Evolutionary conservation across 208 protist species (phyloP).

Genomic region (Vickermania ingenoplastis): DNA sequence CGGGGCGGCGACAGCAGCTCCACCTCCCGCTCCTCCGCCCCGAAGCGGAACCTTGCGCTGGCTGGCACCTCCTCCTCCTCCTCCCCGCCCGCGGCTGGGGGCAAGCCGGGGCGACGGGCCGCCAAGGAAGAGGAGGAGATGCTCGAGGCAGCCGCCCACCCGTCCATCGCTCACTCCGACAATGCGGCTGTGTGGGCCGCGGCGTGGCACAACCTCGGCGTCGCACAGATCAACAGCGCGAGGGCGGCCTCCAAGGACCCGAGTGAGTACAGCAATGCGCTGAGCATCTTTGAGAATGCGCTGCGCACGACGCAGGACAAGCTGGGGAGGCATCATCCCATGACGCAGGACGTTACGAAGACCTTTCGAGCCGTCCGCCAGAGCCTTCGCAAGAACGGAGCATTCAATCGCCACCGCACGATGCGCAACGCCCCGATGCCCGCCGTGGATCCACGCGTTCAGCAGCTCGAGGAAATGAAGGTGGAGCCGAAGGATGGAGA

Average conservation of each 20-base stretch:
- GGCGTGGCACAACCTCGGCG: constrained; percentile 82
- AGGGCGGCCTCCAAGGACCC: constrained; percentile 22
- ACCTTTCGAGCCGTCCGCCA: constrained; percentile 65
- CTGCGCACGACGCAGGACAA: constrained; percentile 74
- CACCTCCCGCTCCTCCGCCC: neutral
- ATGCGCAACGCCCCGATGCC: constrained; percentile 48
- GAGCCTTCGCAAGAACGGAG: constrained; percentile 39
- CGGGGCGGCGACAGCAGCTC: neutral
- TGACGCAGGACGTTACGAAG: constrained; percentile 55
- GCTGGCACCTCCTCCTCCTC: no score
- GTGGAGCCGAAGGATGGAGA: constrained; percentile 25
- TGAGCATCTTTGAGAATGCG: constrained; percentile 74
- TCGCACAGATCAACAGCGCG: constrained; percentile 80
- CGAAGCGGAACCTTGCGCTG: no score
- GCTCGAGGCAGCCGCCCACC: constrained; percentile 27
- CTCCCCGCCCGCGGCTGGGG: neutral
- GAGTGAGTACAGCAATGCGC: constrained; percentile 62
- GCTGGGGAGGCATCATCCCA: constrained; percentile 65
- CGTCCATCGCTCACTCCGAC: constrained; percentile 51
- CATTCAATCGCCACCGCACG: constrained; percentile 70
- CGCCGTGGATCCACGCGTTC: constrained; percentile 62
- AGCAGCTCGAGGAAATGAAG: constrained; percentile 29
- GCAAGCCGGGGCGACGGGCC: neutral
- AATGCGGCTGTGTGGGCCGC: constrained; percentile 78
- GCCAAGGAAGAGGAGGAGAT: constrained; percentile 8